Base-by-base conservation (phyloP, 371 early-diverging fungal genomes). In the Rhizopus stolonifer region DNA sequence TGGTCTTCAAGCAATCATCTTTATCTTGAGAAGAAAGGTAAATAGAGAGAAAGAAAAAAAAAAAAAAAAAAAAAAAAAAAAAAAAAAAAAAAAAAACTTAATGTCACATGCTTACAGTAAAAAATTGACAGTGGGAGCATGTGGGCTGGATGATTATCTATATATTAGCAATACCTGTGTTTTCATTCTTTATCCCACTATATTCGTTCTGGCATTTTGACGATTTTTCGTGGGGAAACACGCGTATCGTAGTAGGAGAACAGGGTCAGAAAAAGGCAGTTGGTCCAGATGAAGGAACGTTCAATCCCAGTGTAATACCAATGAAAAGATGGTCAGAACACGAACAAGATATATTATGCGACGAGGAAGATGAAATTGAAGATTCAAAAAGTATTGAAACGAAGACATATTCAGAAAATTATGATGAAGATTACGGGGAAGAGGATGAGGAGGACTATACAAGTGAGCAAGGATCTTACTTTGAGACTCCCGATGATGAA, bases 121-220 rank as follows among this genome's bases (percentile, higher is more conserved):
- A 29, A 29, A n/a, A 22, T 23, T 8, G 15, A 86, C 52, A 88
- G 73, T 74, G 76, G 76, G 79, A 76, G 34, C 89, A 91, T 67
- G 80, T 93, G 38, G 88, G 89, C 1, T 93, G 92, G 92, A 88
- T 93, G 89, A 80, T 91, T 53, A 85, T 93, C 44, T 86, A 87
- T 53, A 73, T 88, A 15, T 50, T 87, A 18, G 85, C 86, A 2
- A 82, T 88, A 39, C 87, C 87, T 0, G 74, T 88, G 1, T 88
- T 84, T 52, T 77, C 81, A 0, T 85, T 86, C 46, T 56, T 77
- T 6, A 79, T 86, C 19, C 87, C 82, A 2, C 67, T 88, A 6
- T 93, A 93, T 62, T 83, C 92, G 5, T 93, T 90, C 66, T 93
- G 94, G 94, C 92, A 91, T 63, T 92, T 93, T 70, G 92, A 93